Percentiles rank a stretch among this genome's conserved stretches.
Evolutionary conservation across 208 protist species (phyloP).

Genomic region (Acanthamoeba rhysodes): DNA sequence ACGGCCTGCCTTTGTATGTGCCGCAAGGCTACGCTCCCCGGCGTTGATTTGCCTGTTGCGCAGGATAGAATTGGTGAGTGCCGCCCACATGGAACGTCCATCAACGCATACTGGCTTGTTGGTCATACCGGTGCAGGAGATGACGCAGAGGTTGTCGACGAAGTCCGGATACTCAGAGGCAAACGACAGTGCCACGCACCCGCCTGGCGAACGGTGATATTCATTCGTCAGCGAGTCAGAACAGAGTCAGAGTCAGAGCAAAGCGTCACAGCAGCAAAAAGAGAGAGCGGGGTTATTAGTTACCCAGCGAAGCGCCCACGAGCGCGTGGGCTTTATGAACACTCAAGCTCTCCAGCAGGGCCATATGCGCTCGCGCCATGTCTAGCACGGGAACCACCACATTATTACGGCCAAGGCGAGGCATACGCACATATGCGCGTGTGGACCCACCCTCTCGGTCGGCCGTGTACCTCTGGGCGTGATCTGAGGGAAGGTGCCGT

Average conservation of each 20-base stretch:
- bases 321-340: conserved; percentile 50
- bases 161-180: conserved; percentile 69
- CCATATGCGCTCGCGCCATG: conserved; percentile 65
- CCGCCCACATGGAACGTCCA: no score
- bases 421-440: no score
- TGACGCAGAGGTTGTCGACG: conserved; percentile 74
- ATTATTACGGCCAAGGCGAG: neutral
- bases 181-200: conserved; percentile 68
- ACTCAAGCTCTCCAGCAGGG: conserved; percentile 52
- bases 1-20: conserved; percentile 68
- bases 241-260: neutral
- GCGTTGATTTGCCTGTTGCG: conserved; percentile 36
- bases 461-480: conserved; percentile 25
- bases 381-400: neutral
- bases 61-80: neutral
- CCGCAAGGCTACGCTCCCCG: conserved; percentile 43
- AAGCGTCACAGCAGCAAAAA: neutral
- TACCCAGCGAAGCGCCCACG: conserved; percentile 64
- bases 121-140: conserved; percentile 53
- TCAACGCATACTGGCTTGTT: neutral
- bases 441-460: neutral
- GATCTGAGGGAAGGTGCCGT: conserved; percentile 48
- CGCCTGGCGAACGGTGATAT: neutral
- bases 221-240: neutral
- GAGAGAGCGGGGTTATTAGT: neutral